These are phyloP conservation scores for Botrytis porri DNA, from an alignment of 2,329 filamentous ascomycete genomes.

Conservation along the genomic window DNA sequence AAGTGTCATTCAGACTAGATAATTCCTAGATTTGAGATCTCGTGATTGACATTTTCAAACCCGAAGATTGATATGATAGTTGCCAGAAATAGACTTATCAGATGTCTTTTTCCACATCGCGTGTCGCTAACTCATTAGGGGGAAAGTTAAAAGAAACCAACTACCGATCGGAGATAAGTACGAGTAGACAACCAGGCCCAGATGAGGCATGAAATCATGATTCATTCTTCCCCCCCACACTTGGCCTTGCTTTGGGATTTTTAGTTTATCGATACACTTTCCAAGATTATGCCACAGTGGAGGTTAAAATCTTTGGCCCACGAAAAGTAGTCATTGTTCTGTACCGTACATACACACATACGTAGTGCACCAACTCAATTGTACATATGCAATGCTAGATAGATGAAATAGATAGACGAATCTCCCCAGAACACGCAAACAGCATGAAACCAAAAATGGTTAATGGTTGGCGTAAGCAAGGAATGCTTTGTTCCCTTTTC, in stretches of 20 bases:
- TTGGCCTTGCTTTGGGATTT: background rate
- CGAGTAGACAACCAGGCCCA: background rate
- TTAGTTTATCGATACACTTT: background rate
- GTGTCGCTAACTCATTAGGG: background rate
- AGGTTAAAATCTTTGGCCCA: background rate
- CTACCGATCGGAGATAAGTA: background rate
- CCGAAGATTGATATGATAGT: background rate
- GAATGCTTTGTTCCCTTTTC: slow-evolving; percentile 3
- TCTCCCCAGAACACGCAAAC: slow-evolving; percentile 14
- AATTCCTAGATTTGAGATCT: background rate
- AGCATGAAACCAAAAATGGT: background rate
- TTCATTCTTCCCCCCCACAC: background rate
- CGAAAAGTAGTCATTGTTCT: background rate
- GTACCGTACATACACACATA: background rate
- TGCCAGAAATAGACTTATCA: background rate
- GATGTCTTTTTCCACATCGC: background rate
- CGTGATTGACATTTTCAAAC: background rate
- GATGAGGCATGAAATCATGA: background rate
- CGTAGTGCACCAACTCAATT: background rate
- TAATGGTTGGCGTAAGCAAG: slow-evolving; percentile 7
- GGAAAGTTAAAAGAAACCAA: background rate
- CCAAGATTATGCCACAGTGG: background rate
- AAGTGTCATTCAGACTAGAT: background rate
- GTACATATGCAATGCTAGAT: slow-evolving; percentile 14
- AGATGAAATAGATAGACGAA: slow-evolving; percentile 5